Percentiles rank a stretch among this genome's conserved stretches.
phyloP scores from a whole-genome alignment of 768 basidiomycete genomes.

The Saitozyma sp. region DNA sequence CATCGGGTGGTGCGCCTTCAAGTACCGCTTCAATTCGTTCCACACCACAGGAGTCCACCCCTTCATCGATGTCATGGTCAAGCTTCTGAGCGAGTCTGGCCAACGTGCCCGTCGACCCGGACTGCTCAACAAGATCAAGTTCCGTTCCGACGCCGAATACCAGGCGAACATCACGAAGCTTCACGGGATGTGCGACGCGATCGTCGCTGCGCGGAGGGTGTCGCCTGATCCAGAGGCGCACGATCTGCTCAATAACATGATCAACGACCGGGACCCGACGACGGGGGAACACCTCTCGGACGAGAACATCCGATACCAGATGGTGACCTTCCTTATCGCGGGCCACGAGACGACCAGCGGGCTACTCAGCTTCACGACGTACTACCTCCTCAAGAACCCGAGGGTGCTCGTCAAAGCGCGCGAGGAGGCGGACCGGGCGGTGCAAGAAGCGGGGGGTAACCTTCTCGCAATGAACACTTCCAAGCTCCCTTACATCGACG shows the following conservation, averaged over 20 bases:
- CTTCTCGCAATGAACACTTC: not conserved
- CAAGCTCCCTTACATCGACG: not conserved
- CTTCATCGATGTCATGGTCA: not conserved
- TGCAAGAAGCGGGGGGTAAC: not conserved
- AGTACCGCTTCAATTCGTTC: slow-evolving; percentile 57
- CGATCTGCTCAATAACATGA: slow-evolving; percentile 59
- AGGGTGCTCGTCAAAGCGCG: not conserved
- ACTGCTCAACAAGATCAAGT: not conserved
- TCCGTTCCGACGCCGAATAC: not conserved
- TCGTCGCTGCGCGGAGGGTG: slow-evolving; percentile 46
- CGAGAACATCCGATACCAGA: slow-evolving; percentile 57
- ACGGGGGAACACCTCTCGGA: slow-evolving; percentile 56
- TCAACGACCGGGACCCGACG: slow-evolving; percentile 57
- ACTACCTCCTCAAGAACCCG: slow-evolving; percentile 1
- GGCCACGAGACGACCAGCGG: slow-evolving; percentile 49
- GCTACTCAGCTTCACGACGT: not conserved
- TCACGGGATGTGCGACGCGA: slow-evolving; percentile 3
- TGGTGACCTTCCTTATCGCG: slow-evolving; percentile 60
- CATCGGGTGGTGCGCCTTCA: slow-evolving; percentile 58
- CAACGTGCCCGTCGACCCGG: not conserved
- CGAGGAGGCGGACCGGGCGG: not conserved
- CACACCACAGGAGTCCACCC: slow-evolving; percentile 22
- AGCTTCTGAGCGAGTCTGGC: not conserved
- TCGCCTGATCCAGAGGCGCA: slow-evolving; percentile 52
- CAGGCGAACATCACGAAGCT: not conserved